These are phyloP conservation scores for Tulasnella sp. DNA, from an alignment of 768 basidiomycete genomes.

Conservation along the genomic window DNA sequence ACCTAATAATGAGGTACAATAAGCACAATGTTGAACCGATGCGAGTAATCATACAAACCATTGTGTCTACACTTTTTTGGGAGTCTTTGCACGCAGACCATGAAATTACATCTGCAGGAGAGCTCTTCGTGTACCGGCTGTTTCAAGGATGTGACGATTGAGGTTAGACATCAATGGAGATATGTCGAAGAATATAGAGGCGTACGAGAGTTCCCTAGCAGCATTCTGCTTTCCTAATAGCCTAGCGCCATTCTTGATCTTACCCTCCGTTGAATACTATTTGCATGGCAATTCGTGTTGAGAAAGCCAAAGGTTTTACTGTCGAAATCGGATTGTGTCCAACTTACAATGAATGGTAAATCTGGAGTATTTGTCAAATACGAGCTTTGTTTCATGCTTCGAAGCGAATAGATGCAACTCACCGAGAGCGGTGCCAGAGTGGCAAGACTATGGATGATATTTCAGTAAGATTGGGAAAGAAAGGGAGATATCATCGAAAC, in stretches of 20 bases:
- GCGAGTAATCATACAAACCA: no score
- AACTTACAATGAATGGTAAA: constrained; percentile 29
- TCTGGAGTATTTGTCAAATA: constrained; percentile 21
- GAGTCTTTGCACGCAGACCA: constrained; percentile 37
- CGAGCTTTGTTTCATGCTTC: no score
- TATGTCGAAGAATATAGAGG: neutral
- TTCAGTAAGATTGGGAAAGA: neutral
- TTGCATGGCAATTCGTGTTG: neutral
- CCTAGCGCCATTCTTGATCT: constrained; percentile 88
- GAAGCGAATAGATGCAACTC: constrained; percentile 20
- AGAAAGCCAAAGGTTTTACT: neutral
- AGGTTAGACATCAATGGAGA: no score
- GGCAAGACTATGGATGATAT: constrained; percentile 49
- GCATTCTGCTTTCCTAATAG: constrained; percentile 51
- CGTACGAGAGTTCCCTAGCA: constrained; percentile 49
- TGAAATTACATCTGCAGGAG: constrained; percentile 63
- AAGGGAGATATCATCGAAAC: constrained; percentile 25
- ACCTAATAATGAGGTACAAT: no score
- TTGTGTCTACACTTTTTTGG: constrained; percentile 36
- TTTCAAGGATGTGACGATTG: no score
- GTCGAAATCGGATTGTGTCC: neutral
- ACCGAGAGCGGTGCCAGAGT: constrained; percentile 85
- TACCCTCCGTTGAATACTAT: constrained; percentile 90
- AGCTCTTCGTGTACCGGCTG: constrained; percentile 45
- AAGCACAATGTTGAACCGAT: no score